Conservation (phyloP, 108 stramenopile species). For the Skeletonema menzelii region DNA sequence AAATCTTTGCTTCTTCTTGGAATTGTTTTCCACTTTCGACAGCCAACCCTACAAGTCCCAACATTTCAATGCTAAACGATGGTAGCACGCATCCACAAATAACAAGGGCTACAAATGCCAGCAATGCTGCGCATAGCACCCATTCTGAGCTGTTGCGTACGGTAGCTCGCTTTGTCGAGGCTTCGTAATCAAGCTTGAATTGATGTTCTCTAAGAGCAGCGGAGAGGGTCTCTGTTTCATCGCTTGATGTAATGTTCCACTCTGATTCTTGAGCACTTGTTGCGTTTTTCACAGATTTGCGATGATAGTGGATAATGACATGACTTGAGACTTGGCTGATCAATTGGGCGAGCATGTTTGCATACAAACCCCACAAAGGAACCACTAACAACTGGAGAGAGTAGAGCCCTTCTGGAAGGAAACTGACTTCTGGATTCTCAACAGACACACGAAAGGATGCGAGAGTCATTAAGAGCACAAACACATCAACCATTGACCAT, state of each 20-base stretch:
- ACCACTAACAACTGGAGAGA: conserved; percentile 68
- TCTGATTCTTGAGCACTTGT: no score
- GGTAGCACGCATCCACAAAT: conserved; percentile 60
- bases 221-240: no score
- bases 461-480: conserved; percentile 68
- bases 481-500: conserved; percentile 68
- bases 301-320: conserved; percentile 82
- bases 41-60: conserved; percentile 74
- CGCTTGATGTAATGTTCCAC: not conserved
- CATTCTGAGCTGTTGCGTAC: conserved; percentile 8
- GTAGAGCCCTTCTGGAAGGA: conserved; percentile 71
- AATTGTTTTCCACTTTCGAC: conserved; percentile 76
- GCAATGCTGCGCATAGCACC: conserved; percentile 38
- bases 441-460: conserved; percentile 73
- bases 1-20: conserved; percentile 50
- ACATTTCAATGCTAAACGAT: conserved; percentile 61
- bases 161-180: conserved; percentile 28
- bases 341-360: conserved; percentile 81
- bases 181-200: conserved; percentile 45
- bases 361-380: conserved; percentile 85
- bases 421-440: conserved; percentile 60
- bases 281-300: conserved; percentile 30
- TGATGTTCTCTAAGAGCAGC: conserved; percentile 20
- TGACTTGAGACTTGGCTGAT: conserved; percentile 76
- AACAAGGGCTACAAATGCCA: conserved; percentile 42